Evolutionary conservation across 2,329 filamentous ascomycete species (phyloP).

Genomic region (Neodidymelliopsis sp.): DNA sequence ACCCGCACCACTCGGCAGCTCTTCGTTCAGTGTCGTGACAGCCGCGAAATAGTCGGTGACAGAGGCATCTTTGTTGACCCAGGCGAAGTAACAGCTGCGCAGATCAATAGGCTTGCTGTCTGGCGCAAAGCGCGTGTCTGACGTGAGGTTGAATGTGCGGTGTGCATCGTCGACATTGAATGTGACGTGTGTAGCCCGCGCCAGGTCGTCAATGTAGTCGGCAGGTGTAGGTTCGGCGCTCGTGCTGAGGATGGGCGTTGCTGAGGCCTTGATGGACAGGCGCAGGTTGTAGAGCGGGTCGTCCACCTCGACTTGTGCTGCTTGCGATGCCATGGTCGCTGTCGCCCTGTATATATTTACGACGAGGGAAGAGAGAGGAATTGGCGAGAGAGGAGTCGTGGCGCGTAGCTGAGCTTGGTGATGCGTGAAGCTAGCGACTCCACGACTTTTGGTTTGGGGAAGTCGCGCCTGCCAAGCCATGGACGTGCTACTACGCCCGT

Average conservation of each 20-base stretch:
- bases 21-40: conserved; percentile 80
- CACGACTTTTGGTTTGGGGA: conserved; percentile 10
- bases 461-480: conserved; percentile 20
- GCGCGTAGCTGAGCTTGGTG: background rate
- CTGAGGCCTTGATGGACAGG: conserved; percentile 76
- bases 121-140: conserved; percentile 85
- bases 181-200: conserved; percentile 62
- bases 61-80: conserved; percentile 88
- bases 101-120: conserved; percentile 75
- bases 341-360: background rate
- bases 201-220: conserved; percentile 68
- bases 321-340: conserved; percentile 14
- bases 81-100: conserved; percentile 95
- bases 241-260: conserved; percentile 75
- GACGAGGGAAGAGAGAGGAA: background rate
- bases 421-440: conserved; percentile 12
- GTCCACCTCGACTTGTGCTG: conserved; percentile 43
- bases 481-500: conserved; percentile 3
- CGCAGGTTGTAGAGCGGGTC: conserved; percentile 87
- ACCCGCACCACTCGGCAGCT: conserved; percentile 67
- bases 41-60: conserved; percentile 92
- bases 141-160: conserved; percentile 71
- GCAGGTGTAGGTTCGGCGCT: conserved; percentile 70
- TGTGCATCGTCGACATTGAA: conserved; percentile 71
- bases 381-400: background rate